Evolutionary conservation across 495 filamentous ascomycete genomes (phyloP), one percentile per base, ranked within the genome.

Genomic region (Pseudomonodictys pantanalensis): DNA sequence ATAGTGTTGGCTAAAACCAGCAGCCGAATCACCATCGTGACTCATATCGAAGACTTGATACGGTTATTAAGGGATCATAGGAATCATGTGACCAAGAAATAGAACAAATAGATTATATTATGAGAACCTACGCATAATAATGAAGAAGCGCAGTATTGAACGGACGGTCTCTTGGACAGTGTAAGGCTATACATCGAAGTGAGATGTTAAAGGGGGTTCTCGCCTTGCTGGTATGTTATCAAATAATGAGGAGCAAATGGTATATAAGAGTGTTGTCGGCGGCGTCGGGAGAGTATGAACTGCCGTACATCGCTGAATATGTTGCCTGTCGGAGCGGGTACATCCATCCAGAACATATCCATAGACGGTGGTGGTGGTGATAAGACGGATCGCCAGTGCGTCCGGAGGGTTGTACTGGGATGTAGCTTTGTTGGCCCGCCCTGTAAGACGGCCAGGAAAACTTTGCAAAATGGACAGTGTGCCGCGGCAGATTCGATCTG

Each of bases 401-500:
- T 43, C 23, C 23, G 41, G 41, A 43, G 41, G 23, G n/a, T 43
- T 15, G 23, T 20, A 43, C 23, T 43, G 6, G 23, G 23, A 17
- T 43, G 15, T 7, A 43, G n/a, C 5, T 43, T 43, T 43, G 41
- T 43, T 43, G n/a, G 15, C 41, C n/a, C 23, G n/a, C n/a, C 7
- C n/a, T 17, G 41, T 5, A 43, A 43, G 6, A 20, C n/a, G n/a
- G 7, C 41, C 41, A 17, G 23, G 41, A 43, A 43, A 6, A 43
- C n/a, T 43, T 43, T 43, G 41, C 41, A 43, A 7, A 43, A 17
- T 17, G n/a, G n/a, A 20, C 41, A 43, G 23, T 15, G n/a, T 17
- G 23, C n/a, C 41, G 41, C 41, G n/a, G 41, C 41, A 17, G 41
- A 15, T 43, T 43, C 41, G n/a, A 43, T 43, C 41, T 43, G 41